phyloP scores from a whole-genome alignment of 2,329 filamentous ascomycete species.

The Trichoderma gracile region DNA sequence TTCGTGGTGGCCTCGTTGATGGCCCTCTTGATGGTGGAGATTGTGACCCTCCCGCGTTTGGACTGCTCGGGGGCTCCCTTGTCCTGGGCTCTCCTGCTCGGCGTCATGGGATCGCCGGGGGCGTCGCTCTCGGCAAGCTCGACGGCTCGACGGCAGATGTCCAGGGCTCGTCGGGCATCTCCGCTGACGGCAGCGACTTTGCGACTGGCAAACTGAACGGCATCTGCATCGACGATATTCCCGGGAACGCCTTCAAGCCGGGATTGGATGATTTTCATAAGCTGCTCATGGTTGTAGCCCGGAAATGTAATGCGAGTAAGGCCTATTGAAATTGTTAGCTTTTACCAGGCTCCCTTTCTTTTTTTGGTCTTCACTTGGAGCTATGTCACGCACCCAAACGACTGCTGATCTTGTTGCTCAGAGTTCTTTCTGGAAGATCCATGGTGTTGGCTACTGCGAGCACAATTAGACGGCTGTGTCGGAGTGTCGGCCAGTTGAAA shows the following conservation, averaged over 20 bases:
- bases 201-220: conserved; percentile 91
- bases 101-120: conserved; percentile 55
- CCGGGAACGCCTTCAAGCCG: conserved; percentile 84
- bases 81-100: conserved; percentile 54
- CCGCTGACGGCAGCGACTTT: conserved; percentile 97
- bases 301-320: conserved; percentile 95
- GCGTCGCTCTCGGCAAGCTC: conserved; percentile 84
- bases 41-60: conserved; percentile 69
- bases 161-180: conserved; percentile 85
- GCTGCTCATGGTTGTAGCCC: conserved; percentile 93
- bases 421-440: conserved; percentile 92
- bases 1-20: conserved; percentile 95
- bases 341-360: neutral
- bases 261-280: conserved; percentile 97
- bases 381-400: conserved; percentile 57
- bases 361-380: neutral
- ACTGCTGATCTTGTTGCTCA: conserved; percentile 98
- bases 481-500: conserved; percentile 96
- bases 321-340: conserved; percentile 42
- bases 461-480: conserved; percentile 90
- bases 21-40: conserved; percentile 88
- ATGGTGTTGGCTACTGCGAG: conserved; percentile 98
- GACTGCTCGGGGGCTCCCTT: conserved; percentile 33
- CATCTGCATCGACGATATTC: conserved; percentile 87
- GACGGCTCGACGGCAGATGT: conserved; percentile 93